A percentile compares a stretch with the other conserved stretches of the same genome.
Evolutionary conservation across 345 rosid species (phyloP).

Genomic region (Microthlaspi erraticum): DNA sequence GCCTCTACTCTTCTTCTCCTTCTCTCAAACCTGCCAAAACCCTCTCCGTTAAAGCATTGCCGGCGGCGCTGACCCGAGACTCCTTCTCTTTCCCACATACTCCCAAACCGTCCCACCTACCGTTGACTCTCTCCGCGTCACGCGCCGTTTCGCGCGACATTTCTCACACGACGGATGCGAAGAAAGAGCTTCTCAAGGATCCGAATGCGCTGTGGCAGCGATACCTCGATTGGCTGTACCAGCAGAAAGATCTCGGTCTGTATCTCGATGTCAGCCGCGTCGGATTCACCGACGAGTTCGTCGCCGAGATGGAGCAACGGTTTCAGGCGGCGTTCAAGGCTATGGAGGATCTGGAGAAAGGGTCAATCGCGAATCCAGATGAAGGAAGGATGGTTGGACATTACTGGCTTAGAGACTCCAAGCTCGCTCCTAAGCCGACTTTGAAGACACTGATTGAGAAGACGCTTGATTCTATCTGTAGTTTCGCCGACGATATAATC

Average conservation of each 20-base stretch:
- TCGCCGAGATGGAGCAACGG: constrained; percentile 77
- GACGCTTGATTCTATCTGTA: constrained; percentile 69
- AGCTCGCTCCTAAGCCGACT: constrained; percentile 66
- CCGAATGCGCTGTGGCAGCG: constrained; percentile 72
- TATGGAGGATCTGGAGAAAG: constrained; percentile 88
- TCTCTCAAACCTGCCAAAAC: constrained; percentile 40
- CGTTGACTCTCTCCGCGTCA: constrained; percentile 36
- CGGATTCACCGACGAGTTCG: constrained; percentile 83
- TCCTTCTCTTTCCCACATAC: constrained; percentile 52
- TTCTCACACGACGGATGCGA: constrained; percentile 50
- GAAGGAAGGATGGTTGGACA: constrained; percentile 99
- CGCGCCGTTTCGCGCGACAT: constrained; percentile 65
- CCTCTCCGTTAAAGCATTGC: constrained; percentile 36
- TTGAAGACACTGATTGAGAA: constrained; percentile 68
- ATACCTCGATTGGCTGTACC: constrained; percentile 92
- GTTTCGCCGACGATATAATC: constrained; percentile 75
- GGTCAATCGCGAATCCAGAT: constrained; percentile 94
- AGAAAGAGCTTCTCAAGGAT: constrained; percentile 67
- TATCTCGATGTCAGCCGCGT: constrained; percentile 89
- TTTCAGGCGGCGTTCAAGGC: constrained; percentile 71
- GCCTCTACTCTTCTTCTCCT: constrained; percentile 63
- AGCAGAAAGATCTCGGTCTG: constrained; percentile 87
- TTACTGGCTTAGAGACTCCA: constrained; percentile 86
- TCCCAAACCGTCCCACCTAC: constrained; percentile 35
- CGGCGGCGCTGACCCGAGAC: constrained; percentile 39